Conservation (phyloP, 768 basidiomycete species). For the Boletus rufocinnamomeus region DNA sequence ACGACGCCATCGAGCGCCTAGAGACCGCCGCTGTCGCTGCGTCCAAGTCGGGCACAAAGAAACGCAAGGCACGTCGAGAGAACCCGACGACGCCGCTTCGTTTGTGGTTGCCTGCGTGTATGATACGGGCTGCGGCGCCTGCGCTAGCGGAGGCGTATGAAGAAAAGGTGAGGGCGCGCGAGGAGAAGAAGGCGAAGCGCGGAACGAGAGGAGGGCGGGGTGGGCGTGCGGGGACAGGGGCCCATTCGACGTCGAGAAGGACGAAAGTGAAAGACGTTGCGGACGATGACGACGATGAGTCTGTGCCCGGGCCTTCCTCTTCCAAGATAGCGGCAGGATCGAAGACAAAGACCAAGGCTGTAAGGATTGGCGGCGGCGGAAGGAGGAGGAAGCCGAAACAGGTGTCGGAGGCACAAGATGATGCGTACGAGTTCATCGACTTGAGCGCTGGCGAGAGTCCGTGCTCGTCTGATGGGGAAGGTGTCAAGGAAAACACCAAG, state of each 20-base stretch:
- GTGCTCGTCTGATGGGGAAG: slow-evolving; percentile 20
- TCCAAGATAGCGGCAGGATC: slow-evolving; percentile 4
- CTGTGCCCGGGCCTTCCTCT: slow-evolving; percentile 4
- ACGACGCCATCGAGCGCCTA: slow-evolving; percentile 30
- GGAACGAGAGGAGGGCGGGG: slow-evolving; percentile 23
- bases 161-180: slow-evolving; percentile 53
- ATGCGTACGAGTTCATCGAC: slow-evolving; percentile 29
- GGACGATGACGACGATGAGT: background rate
- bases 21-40: slow-evolving; percentile 30
- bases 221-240: background rate
- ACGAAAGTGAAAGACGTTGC: background rate
- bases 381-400: slow-evolving; percentile 26
- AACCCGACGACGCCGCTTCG: slow-evolving; percentile 55
- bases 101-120: slow-evolving; percentile 83
- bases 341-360: slow-evolving; percentile 14
- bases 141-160: slow-evolving; percentile 64
- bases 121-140: slow-evolving; percentile 70
- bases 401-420: slow-evolving; percentile 28
- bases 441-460: slow-evolving; percentile 27
- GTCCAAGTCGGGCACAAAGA: slow-evolving; percentile 23
- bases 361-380: background rate
- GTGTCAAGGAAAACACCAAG: slow-evolving; percentile 1
- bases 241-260: slow-evolving; percentile 2
- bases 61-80: slow-evolving; percentile 30
- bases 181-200: slow-evolving; percentile 39